These are phyloP conservation scores for Eudorina sp. DNA, from an alignment of 139 green algal genomes.

Conservation along the genomic window DNA sequence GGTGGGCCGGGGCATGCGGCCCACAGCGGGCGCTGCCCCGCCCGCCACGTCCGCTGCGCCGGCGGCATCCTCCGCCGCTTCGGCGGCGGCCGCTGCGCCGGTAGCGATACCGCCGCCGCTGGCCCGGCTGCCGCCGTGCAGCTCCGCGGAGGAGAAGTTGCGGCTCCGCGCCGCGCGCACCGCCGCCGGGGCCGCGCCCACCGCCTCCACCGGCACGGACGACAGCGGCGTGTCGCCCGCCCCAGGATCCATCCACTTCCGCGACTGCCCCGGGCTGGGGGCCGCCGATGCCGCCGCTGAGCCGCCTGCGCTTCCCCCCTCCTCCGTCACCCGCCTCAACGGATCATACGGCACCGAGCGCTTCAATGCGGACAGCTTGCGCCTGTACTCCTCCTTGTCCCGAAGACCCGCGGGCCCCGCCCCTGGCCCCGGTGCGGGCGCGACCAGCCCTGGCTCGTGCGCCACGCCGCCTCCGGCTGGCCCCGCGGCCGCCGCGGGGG, in stretches of 20 bases:
- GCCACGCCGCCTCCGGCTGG: background rate
- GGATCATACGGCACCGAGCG: constrained; percentile 13
- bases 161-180: constrained; percentile 24
- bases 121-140: background rate
- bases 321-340: background rate
- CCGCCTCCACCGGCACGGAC: background rate
- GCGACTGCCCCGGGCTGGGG: background rate
- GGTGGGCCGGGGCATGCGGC: background rate
- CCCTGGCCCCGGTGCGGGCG: background rate
- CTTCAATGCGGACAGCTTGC: constrained; percentile 52
- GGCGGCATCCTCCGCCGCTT: background rate
- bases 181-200: constrained; percentile 33
- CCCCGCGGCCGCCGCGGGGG: background rate
- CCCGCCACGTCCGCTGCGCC: background rate
- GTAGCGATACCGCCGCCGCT: too few relatives aligned
- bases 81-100: background rate
- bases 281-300: background rate
- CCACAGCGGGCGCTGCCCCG: background rate
- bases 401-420: background rate
- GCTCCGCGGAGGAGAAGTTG: background rate
- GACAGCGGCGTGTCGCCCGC: constrained; percentile 1
- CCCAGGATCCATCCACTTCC: constrained; percentile 35
- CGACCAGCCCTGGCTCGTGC: background rate
- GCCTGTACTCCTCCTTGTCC: constrained; percentile 41
- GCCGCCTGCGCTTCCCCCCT: background rate